These are phyloP conservation scores for Ustilago cynodontis DNA, from an alignment of 1,284 basidiomycete genomes.

Conservation along the genomic window DNA sequence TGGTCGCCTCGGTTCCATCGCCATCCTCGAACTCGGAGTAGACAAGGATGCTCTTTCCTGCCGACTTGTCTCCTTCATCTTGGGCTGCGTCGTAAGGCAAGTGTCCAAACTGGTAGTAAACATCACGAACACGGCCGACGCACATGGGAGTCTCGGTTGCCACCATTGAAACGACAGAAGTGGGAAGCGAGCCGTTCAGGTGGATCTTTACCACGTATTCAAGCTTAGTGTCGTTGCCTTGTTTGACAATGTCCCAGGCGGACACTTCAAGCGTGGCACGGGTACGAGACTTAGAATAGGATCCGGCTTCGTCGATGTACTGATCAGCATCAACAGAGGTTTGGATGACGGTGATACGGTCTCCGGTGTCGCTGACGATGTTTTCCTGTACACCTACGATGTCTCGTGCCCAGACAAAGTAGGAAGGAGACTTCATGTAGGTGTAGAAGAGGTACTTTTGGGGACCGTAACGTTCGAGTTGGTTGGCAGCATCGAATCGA, in stretches of 20 bases:
- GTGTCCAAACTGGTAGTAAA: slow-evolving; percentile 55
- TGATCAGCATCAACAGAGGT: slow-evolving; percentile 57
- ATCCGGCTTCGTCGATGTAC: slow-evolving; percentile 59
- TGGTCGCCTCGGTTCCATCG: slow-evolving; percentile 51
- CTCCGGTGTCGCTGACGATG: slow-evolving; percentile 30
- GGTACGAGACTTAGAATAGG: slow-evolving; percentile 58
- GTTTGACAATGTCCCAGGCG: slow-evolving; percentile 56
- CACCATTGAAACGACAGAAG: slow-evolving; percentile 56
- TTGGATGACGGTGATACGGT: slow-evolving; percentile 53
- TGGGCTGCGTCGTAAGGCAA: slow-evolving; percentile 51
- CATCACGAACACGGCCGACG: slow-evolving; percentile 59
- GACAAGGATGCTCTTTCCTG: slow-evolving; percentile 31
- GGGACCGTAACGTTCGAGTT: slow-evolving; percentile 44
- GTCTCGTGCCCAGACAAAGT: slow-evolving; percentile 66
- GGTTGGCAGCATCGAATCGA: slow-evolving; percentile 54
- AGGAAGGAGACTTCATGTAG: slow-evolving; percentile 61
- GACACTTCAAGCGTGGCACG: slow-evolving; percentile 62
- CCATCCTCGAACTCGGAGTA: slow-evolving; percentile 59
- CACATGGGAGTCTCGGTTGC: slow-evolving; percentile 66
- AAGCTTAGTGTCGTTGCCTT: slow-evolving; percentile 56
- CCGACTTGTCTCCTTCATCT: slow-evolving; percentile 25
- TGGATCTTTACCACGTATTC: slow-evolving; percentile 65
- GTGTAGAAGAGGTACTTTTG: slow-evolving; percentile 57
- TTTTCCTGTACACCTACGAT: slow-evolving; percentile 64
- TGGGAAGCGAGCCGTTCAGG: slow-evolving; percentile 62